phyloP scores from a whole-genome alignment of 768 basidiomycete species.

The Tricholoma saponaceum region DNA sequence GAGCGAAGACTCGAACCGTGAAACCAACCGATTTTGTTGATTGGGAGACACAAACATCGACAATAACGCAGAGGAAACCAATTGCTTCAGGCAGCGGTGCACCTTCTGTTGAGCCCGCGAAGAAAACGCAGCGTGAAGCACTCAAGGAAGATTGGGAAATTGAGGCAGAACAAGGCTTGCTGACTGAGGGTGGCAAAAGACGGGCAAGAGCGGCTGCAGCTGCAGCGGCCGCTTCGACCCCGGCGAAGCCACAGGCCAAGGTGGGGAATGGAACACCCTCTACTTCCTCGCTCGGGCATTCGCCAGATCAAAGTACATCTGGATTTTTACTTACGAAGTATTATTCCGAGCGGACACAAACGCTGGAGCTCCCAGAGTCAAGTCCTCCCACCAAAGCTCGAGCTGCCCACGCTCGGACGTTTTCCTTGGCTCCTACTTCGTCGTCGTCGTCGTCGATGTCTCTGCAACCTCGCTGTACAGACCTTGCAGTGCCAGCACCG shows the following conservation, averaged over 20 bases:
- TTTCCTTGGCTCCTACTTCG: slow-evolving; percentile 45
- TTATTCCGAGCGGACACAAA: slow-evolving; percentile 50
- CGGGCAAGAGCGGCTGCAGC: slow-evolving; percentile 56
- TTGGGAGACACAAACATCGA: slow-evolving; percentile 19
- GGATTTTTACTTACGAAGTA: slow-evolving; percentile 51
- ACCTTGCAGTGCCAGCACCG: slow-evolving; percentile 59
- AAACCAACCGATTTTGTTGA: slow-evolving; percentile 27
- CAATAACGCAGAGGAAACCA: not conserved
- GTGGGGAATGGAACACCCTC: slow-evolving; percentile 24
- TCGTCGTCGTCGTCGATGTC: slow-evolving; percentile 19
- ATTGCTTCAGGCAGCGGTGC: not conserved
- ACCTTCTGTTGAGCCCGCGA: not conserved
- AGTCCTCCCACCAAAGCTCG: slow-evolving; percentile 43
- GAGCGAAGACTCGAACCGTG: slow-evolving; percentile 36
- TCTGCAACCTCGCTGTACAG: slow-evolving; percentile 20
- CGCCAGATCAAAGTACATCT: slow-evolving; percentile 22
- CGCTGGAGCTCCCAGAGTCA: slow-evolving; percentile 63
- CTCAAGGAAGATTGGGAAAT: slow-evolving; percentile 77
- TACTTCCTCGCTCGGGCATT: slow-evolving; percentile 9
- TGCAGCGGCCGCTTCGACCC: slow-evolving; percentile 18
- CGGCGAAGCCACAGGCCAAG: slow-evolving; percentile 6
- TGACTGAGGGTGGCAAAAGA: slow-evolving; percentile 71
- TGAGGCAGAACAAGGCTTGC: slow-evolving; percentile 69
- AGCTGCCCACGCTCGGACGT: slow-evolving; percentile 52
- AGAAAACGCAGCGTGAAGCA: slow-evolving; percentile 26